Evolutionary conservation across 305 asterid genomes (phyloP).

Genomic region (Fraxinus baroniana): DNA sequence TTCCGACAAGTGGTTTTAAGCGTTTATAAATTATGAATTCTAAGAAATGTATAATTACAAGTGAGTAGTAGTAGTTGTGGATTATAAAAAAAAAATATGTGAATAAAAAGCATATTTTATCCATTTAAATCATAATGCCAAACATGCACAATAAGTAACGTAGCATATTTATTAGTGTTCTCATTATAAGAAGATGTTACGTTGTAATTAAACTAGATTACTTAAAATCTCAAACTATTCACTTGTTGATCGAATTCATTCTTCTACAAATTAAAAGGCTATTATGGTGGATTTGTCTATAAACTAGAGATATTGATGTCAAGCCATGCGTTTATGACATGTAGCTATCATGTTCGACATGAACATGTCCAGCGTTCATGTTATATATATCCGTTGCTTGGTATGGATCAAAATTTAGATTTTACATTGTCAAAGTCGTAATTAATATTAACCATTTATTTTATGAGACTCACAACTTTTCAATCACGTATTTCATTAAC

Average conservation of each 20-base stretch:
- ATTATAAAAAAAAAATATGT: not conserved
- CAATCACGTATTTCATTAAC: too few species aligned
- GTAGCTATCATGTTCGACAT: not conserved
- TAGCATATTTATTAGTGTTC: not conserved
- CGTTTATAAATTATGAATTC: not conserved
- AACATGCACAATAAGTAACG: not conserved
- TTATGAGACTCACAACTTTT: too few species aligned
- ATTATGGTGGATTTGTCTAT: not conserved
- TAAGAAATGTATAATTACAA: too few species aligned
- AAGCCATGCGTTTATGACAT: not conserved
- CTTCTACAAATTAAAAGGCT: not conserved
- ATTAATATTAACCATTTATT: too few species aligned
- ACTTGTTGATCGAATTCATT: not conserved
- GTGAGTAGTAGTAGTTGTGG: too few species aligned
- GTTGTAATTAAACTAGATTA: not conserved
- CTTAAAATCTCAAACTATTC: not conserved
- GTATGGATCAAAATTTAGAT: not conserved
- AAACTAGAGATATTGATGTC: not conserved
- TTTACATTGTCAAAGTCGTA: too few species aligned
- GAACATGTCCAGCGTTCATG: not conserved
- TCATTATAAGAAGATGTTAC: not conserved
- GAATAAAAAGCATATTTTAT: too few species aligned
- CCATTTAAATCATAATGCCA: not conserved
- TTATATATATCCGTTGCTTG: not conserved
- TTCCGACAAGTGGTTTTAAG: not conserved